Evolutionary conservation across 2,329 filamentous ascomycete genomes (phyloP), one percentile per base, ranked within the genome.

Genomic region (Colletotrichum phormii): DNA sequence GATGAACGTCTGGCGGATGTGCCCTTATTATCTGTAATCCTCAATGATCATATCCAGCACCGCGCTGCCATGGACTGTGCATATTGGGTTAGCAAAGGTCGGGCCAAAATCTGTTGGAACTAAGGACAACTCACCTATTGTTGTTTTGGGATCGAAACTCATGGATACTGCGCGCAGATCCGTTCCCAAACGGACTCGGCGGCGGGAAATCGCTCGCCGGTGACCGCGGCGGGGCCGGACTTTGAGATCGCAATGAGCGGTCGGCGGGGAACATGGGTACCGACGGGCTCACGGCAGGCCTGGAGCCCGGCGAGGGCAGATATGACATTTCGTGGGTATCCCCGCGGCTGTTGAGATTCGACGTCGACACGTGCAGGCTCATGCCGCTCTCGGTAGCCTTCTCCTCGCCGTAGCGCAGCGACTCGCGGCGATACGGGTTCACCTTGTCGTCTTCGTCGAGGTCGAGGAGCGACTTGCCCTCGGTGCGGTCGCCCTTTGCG

Each of bases 401-500:
- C 29, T 49, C 42, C 18, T 72, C 69, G n/a, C 26, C 64, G 51
- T 58, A 72, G 33, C 55, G 59, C 26, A 68, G 46, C 37, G 69
- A 72, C 58, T 72, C 69, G 9, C 69, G 31, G 29, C 69, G 64
- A 42, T 35, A 31, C 11, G 51, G 51, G 51, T 37, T 15, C 18
- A 83, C 84, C 62, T 83, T 82, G 67, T 84, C 80, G 75, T 85
- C 84, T 24, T 85, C 84, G 46, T 85, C 84, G 37, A 84, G 77
- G 72, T 85, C 80, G 8, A 81, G 73, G 13, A 80, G 79, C n/a
- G 77, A 77, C 76, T 82, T 84, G 79, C 84, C 84, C 61, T 82
- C 83, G 59, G 71, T 69, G 64, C 92, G 92, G 77, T 95, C 93
- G 71, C 95, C 95, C 79, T 95, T 92, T 37, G 95, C 95, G 7